Conservation (phyloP, 148 eudicot species). For the Drosera capensis region DNA sequence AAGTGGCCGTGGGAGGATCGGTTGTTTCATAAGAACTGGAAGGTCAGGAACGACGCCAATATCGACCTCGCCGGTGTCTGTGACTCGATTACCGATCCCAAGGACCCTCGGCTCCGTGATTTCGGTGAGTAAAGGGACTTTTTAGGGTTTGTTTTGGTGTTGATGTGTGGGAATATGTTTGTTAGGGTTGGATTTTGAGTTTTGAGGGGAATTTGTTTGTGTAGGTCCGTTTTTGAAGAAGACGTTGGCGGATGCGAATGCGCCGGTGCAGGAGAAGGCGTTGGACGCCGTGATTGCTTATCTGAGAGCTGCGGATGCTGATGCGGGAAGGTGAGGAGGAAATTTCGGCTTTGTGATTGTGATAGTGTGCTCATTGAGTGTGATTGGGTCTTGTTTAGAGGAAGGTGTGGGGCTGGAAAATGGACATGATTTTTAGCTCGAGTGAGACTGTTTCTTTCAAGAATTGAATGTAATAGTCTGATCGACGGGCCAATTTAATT, state of each 20-base stretch:
- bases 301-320: constrained; percentile 84
- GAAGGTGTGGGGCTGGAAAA: too few relatives aligned
- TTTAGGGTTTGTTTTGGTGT: constrained; percentile 5
- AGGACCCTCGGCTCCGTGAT: constrained; percentile 85
- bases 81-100: constrained; percentile 75
- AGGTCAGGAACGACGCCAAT: constrained; percentile 91
- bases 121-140: constrained; percentile 34
- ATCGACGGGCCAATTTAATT: too few relatives aligned
- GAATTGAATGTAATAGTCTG: too few relatives aligned
- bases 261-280: constrained; percentile 97
- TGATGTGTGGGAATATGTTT: constrained; percentile 2
- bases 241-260: constrained; percentile 84
- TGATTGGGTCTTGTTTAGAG: too few relatives aligned
- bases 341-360: too few relatives aligned
- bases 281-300: constrained; percentile 79
- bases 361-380: too few relatives aligned
- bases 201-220: constrained; percentile 5
- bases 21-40: constrained; percentile 82
- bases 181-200: background rate
- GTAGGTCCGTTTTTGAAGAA: constrained; percentile 73
- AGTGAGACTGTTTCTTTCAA: too few relatives aligned
- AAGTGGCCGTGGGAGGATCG: constrained; percentile 99
- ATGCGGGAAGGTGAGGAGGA: constrained; percentile 57
- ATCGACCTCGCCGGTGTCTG: constrained; percentile 71
- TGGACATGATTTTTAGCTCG: too few relatives aligned